Evolutionary conservation across 2,329 filamentous ascomycete species (phyloP), one percentile per base, ranked within the genome.

Genomic region (Erysiphe pulchra): DNA sequence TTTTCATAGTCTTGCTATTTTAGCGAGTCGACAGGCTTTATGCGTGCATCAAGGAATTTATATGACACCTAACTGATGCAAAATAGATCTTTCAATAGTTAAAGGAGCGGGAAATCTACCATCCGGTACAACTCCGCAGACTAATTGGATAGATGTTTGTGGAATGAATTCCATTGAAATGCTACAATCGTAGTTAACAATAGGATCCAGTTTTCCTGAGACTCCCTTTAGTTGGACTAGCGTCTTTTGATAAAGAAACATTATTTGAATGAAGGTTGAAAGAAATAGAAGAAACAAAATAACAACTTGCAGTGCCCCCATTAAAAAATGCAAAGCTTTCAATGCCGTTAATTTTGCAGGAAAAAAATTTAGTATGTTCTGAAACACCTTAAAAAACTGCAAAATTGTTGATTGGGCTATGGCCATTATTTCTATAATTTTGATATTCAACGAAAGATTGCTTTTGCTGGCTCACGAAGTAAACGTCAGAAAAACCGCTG

Each of bases 81-180:
- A 20, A 34, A 34, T 24, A 34, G 30, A 44, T 33, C 30, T 33
- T 44, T 30, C 42, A 13, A 44, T 34, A 3, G 42, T 44, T 34
- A 44, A 34, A 44, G 42, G 30, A 34, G 42, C 30, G 33, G 42
- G 30, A 44, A 44, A 44, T 28, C 11, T 44, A 13, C 42, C 42
- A 16, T 44, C 30, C 14, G 42, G 31, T 31, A 44, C 42, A 13
- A 44, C 16, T 5, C 42, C 12, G 17, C 42, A 44, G 34, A 44
- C 10, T 34, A 34, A 34, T 4, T 11, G 2, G 3, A 34, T 2
- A 2, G 10, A 4, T 3, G 11, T 4, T 12, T 8, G 11, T 9
- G 32, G 2, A 4, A 11, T n/a, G 3, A 34, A 8, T n/a, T 9
- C 32, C 10, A 34, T n/a, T 11, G 32, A 12, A 12, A 34, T 34